phyloP scores from a whole-genome alignment of 331 rosid species.

The Malus hybrid region DNA sequence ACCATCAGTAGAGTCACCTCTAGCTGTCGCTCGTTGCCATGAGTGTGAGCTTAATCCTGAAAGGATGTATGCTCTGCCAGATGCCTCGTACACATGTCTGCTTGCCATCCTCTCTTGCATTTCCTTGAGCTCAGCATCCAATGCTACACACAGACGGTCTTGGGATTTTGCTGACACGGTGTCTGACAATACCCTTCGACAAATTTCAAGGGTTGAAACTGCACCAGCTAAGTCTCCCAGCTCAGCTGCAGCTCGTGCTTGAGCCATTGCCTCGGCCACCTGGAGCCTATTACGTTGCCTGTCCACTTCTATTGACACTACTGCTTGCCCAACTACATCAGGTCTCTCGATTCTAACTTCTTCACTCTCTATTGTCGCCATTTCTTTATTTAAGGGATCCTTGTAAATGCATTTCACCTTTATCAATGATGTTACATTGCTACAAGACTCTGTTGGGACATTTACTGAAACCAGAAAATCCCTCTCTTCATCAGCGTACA shows the following conservation, averaged over 20 bases:
- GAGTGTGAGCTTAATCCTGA: conserved; percentile 98
- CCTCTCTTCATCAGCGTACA: conserved; percentile 95
- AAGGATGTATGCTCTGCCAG: conserved; percentile 95
- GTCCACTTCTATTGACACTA: conserved; percentile 78
- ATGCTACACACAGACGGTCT: conserved; percentile 70
- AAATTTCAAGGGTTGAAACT: conserved; percentile 60
- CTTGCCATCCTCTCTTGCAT: conserved; percentile 96
- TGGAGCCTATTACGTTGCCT: conserved; percentile 85
- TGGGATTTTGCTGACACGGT: conserved; percentile 57
- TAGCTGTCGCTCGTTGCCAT: conserved; percentile 97
- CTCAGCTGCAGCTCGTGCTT: conserved; percentile 76
- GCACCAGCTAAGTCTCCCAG: conserved; percentile 68
- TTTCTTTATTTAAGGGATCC: conserved; percentile 80
- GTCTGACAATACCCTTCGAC: conserved; percentile 51
- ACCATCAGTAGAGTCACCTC: conserved; percentile 88
- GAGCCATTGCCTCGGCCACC: conserved; percentile 91
- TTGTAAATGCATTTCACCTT: conserved; percentile 68
- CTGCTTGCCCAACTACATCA: conserved; percentile 36
- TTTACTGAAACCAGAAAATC: conserved; percentile 77
- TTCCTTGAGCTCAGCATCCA: conserved; percentile 97
- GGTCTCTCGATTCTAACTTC: conserved; percentile 72
- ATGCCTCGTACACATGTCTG: conserved; percentile 91
- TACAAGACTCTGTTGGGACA: conserved; percentile 50
- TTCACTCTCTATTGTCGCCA: conserved; percentile 43
- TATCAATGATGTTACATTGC: conserved; percentile 54